Evolutionary conservation across 2,329 filamentous ascomycete genomes (phyloP).

Genomic region (Paraphoma chrysanthemicola): DNA sequence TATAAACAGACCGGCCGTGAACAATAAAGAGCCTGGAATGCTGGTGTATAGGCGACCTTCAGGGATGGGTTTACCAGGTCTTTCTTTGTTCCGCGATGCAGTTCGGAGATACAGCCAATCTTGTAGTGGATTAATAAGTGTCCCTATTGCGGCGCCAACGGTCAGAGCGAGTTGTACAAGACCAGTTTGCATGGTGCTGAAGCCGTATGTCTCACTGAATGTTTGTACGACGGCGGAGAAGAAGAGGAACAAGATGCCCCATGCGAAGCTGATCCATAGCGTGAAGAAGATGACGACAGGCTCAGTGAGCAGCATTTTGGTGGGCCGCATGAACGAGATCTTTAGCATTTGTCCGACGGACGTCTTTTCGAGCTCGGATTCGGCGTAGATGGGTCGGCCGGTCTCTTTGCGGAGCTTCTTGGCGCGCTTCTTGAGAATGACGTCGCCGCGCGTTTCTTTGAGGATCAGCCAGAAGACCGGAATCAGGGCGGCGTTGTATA

Average conservation of each 20-base stretch:
- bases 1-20: slow-evolving; percentile 36
- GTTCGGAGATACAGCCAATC: slow-evolving; percentile 40
- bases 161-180: slow-evolving; percentile 53
- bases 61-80: slow-evolving; percentile 50
- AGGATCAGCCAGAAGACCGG: slow-evolving; percentile 53
- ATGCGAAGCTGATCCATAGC: slow-evolving; percentile 54
- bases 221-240: slow-evolving; percentile 51
- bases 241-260: slow-evolving; percentile 54
- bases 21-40: slow-evolving; percentile 51
- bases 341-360: slow-evolving; percentile 35
- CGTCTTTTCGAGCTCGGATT: slow-evolving; percentile 33
- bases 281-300: slow-evolving; percentile 54
- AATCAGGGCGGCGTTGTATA: slow-evolving; percentile 51
- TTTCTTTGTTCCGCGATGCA: slow-evolving; percentile 44
- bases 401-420: slow-evolving; percentile 49
- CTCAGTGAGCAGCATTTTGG: slow-evolving; percentile 51
- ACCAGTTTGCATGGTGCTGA: slow-evolving; percentile 42
- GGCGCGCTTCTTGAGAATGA: slow-evolving; percentile 51
- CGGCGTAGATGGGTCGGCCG: slow-evolving; percentile 36
- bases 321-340: slow-evolving; percentile 51
- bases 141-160: slow-evolving; percentile 52
- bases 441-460: slow-evolving; percentile 51
- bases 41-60: slow-evolving; percentile 54
- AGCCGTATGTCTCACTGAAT: slow-evolving; percentile 48
- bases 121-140: slow-evolving; percentile 49